These are phyloP conservation scores for Globisporangium okanoganense DNA, from an alignment of 352 stramenopile species.

Conservation along the genomic window DNA sequence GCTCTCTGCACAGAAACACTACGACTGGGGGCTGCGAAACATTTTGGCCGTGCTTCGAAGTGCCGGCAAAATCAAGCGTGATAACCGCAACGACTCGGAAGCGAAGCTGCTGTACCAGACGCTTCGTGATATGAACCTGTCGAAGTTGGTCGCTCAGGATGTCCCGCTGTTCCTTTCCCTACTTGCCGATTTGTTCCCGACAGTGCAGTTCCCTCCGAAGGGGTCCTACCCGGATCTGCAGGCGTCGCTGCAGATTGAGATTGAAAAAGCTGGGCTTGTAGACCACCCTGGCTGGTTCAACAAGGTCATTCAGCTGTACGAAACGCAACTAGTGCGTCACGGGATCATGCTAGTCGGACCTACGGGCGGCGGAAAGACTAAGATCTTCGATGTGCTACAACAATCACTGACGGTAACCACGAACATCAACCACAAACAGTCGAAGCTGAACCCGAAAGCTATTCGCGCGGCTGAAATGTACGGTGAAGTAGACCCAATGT, in stretches of 20 bases:
- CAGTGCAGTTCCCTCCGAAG: conserved; percentile 87
- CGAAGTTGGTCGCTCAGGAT: conserved; percentile 97
- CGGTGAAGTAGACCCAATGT: conserved; percentile 95
- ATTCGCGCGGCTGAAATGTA: conserved; percentile 98
- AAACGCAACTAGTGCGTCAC: conserved; percentile 97
- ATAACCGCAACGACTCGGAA: conserved; percentile 86
- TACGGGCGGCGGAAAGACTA: conserved; percentile 96
- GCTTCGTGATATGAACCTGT: conserved; percentile 97
- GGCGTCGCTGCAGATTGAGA: conserved; percentile 73
- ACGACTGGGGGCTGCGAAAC: conserved; percentile 90
- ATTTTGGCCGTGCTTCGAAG: conserved; percentile 88
- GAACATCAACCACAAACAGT: conserved; percentile 93
- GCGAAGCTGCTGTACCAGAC: conserved; percentile 88
- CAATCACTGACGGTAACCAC: conserved; percentile 92
- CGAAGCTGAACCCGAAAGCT: conserved; percentile 96
- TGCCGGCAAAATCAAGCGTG: conserved; percentile 89
- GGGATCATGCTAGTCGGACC: conserved; percentile 99
- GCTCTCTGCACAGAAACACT: conserved; percentile 90
- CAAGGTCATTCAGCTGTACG: conserved; percentile 98
- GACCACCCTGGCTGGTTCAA: conserved; percentile 87
- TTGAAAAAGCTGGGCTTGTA: conserved; percentile 91
- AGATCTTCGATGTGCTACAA: conserved; percentile 95
- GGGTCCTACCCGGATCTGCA: conserved; percentile 96
- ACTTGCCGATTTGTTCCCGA: conserved; percentile 96
- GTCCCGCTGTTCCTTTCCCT: conserved; percentile 97